Base-by-base conservation (phyloP, 768 basidiomycete species). In the Mycena indigotica region DNA sequence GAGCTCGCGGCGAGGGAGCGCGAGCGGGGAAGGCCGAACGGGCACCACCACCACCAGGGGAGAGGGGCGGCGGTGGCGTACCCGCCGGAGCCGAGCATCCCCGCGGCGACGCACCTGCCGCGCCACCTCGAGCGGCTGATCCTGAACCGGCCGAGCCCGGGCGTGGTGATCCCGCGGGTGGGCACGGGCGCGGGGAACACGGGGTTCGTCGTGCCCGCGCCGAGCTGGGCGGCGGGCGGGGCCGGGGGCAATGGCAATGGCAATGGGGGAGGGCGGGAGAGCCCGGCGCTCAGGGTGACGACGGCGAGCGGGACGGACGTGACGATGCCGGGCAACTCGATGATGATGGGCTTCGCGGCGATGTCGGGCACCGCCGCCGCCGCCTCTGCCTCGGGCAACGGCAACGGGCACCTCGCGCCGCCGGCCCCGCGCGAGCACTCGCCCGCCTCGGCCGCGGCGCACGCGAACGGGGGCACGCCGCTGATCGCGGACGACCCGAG, bases 71-170 rank as follows among this genome's bases (percentile, higher is more conserved):
- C 64, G 58, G 61, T 62, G 41, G 65, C 63, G 62, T 77, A 81
- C 65, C 72, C 78, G 28, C 85, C 88, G 12, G 83, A 87, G 1
- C 91, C 93, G 17, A 85, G 85, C 62, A 89, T 95, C 58, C 95
- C 95, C 2, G 87, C 88, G 21, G 95, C 97, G 2, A 95, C 97
- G 1, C 77, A 81, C 1, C 80, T 98, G 41, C 97, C 97, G 0
- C 77, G 95, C 1, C 93, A 98, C 67, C 77, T 99, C 39, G 95
- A 98, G 67, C 95, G 94, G 66, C 86, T 97, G 49, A 97, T 98
- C 56, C 74, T 99, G 59, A 98, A 98, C 19, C 66, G 58, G 23
- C 63, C 57, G 60, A 74, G 49, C 50, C 70, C 62, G 32, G 61
- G 52, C 50, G 67, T 53, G 58, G 73, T 73, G 40, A 72, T 61